These are phyloP conservation scores for Angomonas deanei DNA, from an alignment of 208 protist genomes.

Conservation along the genomic window DNA sequence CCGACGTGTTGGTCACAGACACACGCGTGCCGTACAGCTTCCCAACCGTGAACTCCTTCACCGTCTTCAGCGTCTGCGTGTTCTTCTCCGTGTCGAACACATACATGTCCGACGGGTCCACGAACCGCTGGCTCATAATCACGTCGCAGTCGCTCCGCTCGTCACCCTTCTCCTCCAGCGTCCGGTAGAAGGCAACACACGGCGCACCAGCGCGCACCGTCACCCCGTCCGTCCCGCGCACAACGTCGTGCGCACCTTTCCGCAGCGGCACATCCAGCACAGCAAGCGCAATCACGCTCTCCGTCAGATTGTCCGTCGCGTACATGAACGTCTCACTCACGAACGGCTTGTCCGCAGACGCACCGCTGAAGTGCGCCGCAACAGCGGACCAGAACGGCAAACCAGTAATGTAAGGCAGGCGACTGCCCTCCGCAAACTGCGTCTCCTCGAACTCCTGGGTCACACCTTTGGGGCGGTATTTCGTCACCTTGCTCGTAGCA, in stretches of 20 bases:
- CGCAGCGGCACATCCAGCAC: constrained; percentile 3
- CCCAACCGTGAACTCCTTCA: constrained; percentile 15
- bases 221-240: not conserved
- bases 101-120: constrained; percentile 10
- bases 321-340: constrained; percentile 7
- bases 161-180: not conserved
- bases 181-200: constrained; percentile 2
- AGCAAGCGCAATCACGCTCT: constrained; percentile 3
- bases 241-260: not conserved
- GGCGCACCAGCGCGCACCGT: not conserved
- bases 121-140: constrained; percentile 10
- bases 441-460: constrained; percentile 16
- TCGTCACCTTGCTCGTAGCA: not conserved
- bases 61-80: constrained; percentile 8
- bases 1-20: constrained; percentile 9
- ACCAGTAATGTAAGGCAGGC: not conserved
- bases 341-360: not conserved
- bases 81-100: not conserved
- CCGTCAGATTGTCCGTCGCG: constrained; percentile 4
- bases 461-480: constrained; percentile 9
- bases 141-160: constrained; percentile 6
- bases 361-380: constrained; percentile 3
- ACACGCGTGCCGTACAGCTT: constrained; percentile 10
- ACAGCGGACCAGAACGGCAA: constrained; percentile 8
- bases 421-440: constrained; percentile 6